Percentiles rank a stretch among this genome's conserved stretches.
Evolutionary conservation across 139 green algal genomes (phyloP).

Genomic region (Coccomyxa sp.): DNA sequence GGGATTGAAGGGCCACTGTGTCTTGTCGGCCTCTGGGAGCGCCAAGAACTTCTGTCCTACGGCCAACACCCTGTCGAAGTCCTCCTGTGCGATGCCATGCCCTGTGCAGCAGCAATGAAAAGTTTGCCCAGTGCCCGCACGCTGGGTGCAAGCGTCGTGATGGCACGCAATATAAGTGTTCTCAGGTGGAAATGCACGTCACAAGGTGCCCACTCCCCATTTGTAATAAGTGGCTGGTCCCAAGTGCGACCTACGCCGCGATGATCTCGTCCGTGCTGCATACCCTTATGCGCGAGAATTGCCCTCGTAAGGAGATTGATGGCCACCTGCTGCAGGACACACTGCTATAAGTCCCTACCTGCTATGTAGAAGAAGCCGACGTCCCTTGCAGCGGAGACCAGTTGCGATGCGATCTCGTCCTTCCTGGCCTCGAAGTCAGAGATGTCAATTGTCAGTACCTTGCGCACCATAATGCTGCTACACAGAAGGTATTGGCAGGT

Average conservation of each 20-base stretch:
- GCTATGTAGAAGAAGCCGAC: slow-evolving; percentile 30
- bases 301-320: too few species aligned
- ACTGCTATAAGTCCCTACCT: not conserved
- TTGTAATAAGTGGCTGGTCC: too few species aligned
- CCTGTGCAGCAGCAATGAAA: slow-evolving; percentile 20
- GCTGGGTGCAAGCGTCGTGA: not conserved
- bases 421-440: slow-evolving; percentile 19
- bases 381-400: slow-evolving; percentile 3
- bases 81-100: slow-evolving; percentile 29
- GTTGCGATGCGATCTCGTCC: slow-evolving; percentile 21
- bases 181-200: not conserved
- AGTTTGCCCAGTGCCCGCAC: too few species aligned
- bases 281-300: too few species aligned
- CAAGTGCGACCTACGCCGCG: too few species aligned
- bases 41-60: slow-evolving; percentile 15
- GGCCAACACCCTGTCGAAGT: slow-evolving; percentile 17
- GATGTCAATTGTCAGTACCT: slow-evolving; percentile 12
- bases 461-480: not conserved
- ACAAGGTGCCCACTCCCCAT: too few species aligned
- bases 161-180: not conserved
- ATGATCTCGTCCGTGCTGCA: too few species aligned
- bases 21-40: slow-evolving; percentile 14
- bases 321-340: not conserved
- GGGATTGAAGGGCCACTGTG: slow-evolving; percentile 18
- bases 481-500: too few species aligned